phyloP scores from a whole-genome alignment of 2,329 filamentous ascomycete genomes.

The Cladosporium cucumerinum region DNA sequence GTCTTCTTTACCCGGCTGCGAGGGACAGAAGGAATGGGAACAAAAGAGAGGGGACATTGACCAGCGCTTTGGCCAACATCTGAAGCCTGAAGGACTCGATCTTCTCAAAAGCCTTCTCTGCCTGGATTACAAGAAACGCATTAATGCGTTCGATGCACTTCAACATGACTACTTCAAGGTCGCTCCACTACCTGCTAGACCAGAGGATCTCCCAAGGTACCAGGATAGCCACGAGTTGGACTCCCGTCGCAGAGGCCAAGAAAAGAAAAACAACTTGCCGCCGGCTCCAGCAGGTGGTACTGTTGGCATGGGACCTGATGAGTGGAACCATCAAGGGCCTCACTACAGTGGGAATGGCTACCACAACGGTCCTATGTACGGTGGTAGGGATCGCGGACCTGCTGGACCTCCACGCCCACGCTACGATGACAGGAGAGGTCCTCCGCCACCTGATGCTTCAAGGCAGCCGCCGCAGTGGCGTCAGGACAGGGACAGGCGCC shows the following conservation, averaged over 20 bases:
- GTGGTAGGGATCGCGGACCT: conserved; percentile 40
- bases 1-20: conserved; percentile 75
- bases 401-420: conserved; percentile 27
- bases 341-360: conserved; percentile 26
- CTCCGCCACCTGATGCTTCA: conserved; percentile 16
- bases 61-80: conserved; percentile 60
- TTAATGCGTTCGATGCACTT: conserved; percentile 91
- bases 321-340: conserved; percentile 48
- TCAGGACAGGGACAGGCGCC: conserved; percentile 5
- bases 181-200: conserved; percentile 71
- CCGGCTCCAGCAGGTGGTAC: conserved; percentile 90
- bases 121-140: conserved; percentile 81
- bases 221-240: conserved; percentile 98
- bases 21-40: conserved; percentile 64
- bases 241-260: conserved; percentile 75
- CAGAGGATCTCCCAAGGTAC: conserved; percentile 84
- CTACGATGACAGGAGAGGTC: conserved; percentile 29
- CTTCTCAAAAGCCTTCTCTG: conserved; percentile 78
- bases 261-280: conserved; percentile 77
- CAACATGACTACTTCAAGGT: conserved; percentile 88
- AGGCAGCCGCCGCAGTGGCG: conserved; percentile 5
- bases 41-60: conserved; percentile 63
- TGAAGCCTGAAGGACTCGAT: conserved; percentile 66
- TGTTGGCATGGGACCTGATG: conserved; percentile 68
- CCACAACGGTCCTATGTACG: conserved; percentile 24